Conservation (phyloP, 192 early-diverging fungal species). For the Chytriomyces sp. region DNA sequence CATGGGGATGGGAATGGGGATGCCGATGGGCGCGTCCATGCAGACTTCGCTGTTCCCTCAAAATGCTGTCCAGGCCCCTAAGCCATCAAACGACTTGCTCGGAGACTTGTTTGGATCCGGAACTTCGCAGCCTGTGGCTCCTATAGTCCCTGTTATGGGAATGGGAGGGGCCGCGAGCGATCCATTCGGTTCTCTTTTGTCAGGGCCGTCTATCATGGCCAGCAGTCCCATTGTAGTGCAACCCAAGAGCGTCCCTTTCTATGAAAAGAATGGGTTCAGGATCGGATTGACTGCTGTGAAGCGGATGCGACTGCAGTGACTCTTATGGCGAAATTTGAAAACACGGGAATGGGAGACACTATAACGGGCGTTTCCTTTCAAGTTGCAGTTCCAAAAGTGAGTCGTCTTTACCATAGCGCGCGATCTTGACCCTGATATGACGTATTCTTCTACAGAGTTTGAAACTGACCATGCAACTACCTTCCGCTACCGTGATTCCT, state of each 20-base stretch:
- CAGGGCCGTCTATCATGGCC: slow-evolving; percentile 42
- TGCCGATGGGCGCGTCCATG: neutral
- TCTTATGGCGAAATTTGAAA: slow-evolving; percentile 72
- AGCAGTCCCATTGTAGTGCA: slow-evolving; percentile 28
- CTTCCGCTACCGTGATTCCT: slow-evolving; percentile 66
- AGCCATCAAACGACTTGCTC: slow-evolving; percentile 41
- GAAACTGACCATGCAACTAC: slow-evolving; percentile 82
- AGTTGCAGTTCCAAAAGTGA: slow-evolving; percentile 89
- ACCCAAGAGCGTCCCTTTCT: slow-evolving; percentile 59
- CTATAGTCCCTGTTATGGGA: slow-evolving; percentile 43
- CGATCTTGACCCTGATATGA: neutral
- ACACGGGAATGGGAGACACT: slow-evolving; percentile 49
- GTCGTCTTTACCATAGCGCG: neutral
- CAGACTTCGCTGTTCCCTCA: neutral
- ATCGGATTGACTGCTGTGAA: slow-evolving; percentile 75
- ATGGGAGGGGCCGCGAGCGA: slow-evolving; percentile 19
- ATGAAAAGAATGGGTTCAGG: slow-evolving; percentile 76
- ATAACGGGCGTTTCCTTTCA: slow-evolving; percentile 76
- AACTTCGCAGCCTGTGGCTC: slow-evolving; percentile 1
- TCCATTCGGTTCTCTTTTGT: slow-evolving; percentile 69
- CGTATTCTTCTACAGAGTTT: slow-evolving; percentile 55
- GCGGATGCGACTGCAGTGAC: slow-evolving; percentile 63
- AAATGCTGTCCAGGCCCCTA: too few relatives aligned
- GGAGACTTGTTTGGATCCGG: slow-evolving; percentile 58
- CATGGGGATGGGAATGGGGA: neutral